Evolutionary conservation across 2,329 filamentous ascomycete genomes (phyloP).

Genomic region (Trichoderma breve): DNA sequence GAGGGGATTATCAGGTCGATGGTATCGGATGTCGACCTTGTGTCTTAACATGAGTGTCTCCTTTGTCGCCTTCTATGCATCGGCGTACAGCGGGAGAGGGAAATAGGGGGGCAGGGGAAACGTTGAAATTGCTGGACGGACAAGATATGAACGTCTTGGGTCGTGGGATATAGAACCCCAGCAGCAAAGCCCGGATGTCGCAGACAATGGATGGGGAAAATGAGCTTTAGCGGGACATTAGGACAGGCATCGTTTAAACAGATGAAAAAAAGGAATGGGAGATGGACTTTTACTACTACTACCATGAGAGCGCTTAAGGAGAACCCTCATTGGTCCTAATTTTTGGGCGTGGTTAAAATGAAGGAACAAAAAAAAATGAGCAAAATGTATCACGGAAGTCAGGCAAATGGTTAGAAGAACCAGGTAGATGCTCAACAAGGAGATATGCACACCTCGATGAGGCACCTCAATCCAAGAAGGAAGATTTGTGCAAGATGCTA

Average conservation of each 20-base stretch:
- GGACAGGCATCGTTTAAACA: slow-evolving; percentile 21
- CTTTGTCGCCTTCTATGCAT: slow-evolving; percentile 14
- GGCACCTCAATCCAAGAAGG: not conserved
- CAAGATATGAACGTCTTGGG: slow-evolving; percentile 20
- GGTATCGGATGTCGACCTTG: slow-evolving; percentile 21
- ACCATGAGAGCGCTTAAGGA: slow-evolving; percentile 7
- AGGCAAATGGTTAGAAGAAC: not conserved
- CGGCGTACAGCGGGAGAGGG: slow-evolving; percentile 15
- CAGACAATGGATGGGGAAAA: slow-evolving; percentile 16
- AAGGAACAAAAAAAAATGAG: slow-evolving; percentile 7
- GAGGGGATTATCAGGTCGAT: slow-evolving; percentile 27
- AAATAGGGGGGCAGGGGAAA: slow-evolving; percentile 1
- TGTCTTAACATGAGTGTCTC: slow-evolving; percentile 20
- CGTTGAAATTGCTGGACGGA: slow-evolving; percentile 18
- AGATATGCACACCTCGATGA: not conserved
- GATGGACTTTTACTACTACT: slow-evolving; percentile 14
- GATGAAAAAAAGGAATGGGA: slow-evolving; percentile 20
- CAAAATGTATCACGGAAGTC: slow-evolving; percentile 3
- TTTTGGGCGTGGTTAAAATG: slow-evolving; percentile 2
- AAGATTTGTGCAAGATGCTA: not conserved
- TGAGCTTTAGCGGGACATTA: slow-evolving; percentile 20
- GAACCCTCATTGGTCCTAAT: not conserved
- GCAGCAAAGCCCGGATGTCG: slow-evolving; percentile 20
- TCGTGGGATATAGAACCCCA: slow-evolving; percentile 21
- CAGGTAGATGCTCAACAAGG: not conserved